These are phyloP conservation scores for Periconia sp. DNA, from an alignment of 2,329 filamentous ascomycete genomes.

Conservation along the genomic window DNA sequence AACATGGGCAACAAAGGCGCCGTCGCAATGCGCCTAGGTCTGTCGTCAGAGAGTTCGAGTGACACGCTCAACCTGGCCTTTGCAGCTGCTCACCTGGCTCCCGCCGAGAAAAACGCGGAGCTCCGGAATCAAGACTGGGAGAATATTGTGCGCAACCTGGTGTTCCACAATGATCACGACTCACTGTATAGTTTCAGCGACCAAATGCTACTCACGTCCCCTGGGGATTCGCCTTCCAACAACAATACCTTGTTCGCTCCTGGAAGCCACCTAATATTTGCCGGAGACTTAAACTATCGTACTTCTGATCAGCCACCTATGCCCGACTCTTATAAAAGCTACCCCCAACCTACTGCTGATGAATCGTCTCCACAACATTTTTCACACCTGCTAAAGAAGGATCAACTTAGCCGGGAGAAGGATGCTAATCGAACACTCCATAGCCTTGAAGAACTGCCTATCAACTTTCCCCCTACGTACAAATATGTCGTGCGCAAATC, in stretches of 20 bases:
- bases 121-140: conserved; percentile 87
- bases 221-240: conserved; percentile 33
- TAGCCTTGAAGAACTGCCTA: conserved; percentile 70
- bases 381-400: conserved; percentile 66
- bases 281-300: conserved; percentile 94
- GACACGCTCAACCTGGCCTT: conserved; percentile 72
- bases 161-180: conserved; percentile 60
- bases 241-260: conserved; percentile 72
- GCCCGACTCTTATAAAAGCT: conserved; percentile 56
- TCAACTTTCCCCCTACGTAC: conserved; percentile 89
- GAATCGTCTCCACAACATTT: conserved; percentile 60
- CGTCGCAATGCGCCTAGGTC: conserved; percentile 73
- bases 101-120: conserved; percentile 77
- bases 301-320: conserved; percentile 69
- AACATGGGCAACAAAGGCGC: conserved; percentile 97
- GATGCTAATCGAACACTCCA: conserved; percentile 72
- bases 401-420: conserved; percentile 79
- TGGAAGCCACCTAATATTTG: conserved; percentile 77
- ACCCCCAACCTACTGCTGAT: conserved; percentile 63
- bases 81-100: conserved; percentile 83
- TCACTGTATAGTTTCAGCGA: conserved; percentile 34
- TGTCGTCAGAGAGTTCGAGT: conserved; percentile 48
- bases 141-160: conserved; percentile 74
- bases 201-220: conserved; percentile 34
- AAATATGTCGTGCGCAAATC: conserved; percentile 64